phyloP scores from a whole-genome alignment of 2,329 filamentous ascomycete genomes.

The Penicillium brevicompactum region DNA sequence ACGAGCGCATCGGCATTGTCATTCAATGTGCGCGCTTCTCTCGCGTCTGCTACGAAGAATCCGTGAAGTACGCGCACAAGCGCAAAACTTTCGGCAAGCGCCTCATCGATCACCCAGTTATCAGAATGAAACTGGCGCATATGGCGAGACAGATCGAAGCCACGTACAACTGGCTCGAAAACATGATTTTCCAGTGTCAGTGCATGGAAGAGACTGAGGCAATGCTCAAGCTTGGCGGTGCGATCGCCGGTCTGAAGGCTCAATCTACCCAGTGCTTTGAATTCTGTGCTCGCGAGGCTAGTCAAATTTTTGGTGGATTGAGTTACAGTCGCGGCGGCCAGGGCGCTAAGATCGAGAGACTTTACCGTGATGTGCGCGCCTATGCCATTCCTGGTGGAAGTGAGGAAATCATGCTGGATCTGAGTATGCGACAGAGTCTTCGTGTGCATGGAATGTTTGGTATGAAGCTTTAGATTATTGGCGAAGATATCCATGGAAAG shows the following conservation, averaged over 20 bases:
- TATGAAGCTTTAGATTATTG: slow-evolving; percentile 71
- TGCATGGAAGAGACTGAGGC: slow-evolving; percentile 93
- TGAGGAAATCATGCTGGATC: slow-evolving; percentile 98
- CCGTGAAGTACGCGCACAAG: slow-evolving; percentile 96
- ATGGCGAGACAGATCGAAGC: slow-evolving; percentile 99
- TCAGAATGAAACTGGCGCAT: slow-evolving; percentile 94
- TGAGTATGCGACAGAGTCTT: slow-evolving; percentile 89
- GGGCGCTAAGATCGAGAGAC: slow-evolving; percentile 89
- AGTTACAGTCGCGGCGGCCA: slow-evolving; percentile 92
- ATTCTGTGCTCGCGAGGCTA: slow-evolving; percentile 94
- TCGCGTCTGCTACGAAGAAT: slow-evolving; percentile 95
- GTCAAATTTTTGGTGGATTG: slow-evolving; percentile 94
- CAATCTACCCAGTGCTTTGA: slow-evolving; percentile 94
- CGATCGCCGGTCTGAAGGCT: slow-evolving; percentile 91
- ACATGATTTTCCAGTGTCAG: slow-evolving; percentile 87
- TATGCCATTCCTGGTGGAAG: slow-evolving; percentile 95
- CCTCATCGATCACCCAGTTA: slow-evolving; percentile 94
- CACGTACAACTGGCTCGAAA: slow-evolving; percentile 96
- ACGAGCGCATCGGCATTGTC: slow-evolving; percentile 97
- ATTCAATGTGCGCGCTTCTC: slow-evolving; percentile 96
- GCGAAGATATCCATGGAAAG: neutral
- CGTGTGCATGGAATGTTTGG: slow-evolving; percentile 87
- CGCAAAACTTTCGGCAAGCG: slow-evolving; percentile 94
- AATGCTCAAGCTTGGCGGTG: slow-evolving; percentile 92
- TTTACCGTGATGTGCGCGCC: slow-evolving; percentile 93